Percentiles rank a stretch among this genome's conserved stretches.
These are phyloP conservation scores for Aegilops longissima DNA, from an alignment of 176 grass and related monocot species.

Conservation along the genomic window DNA sequence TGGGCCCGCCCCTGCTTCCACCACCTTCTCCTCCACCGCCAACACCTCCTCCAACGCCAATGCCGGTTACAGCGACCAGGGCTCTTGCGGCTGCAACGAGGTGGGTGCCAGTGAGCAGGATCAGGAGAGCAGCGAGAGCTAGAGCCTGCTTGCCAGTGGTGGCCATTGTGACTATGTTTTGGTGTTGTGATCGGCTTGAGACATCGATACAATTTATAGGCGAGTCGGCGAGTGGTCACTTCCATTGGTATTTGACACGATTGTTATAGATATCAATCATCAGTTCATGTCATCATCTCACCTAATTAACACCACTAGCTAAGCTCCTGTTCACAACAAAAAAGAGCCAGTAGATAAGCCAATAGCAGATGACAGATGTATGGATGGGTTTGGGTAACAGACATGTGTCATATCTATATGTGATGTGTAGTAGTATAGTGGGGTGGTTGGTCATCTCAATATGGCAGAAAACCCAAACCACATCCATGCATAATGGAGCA, in stretches of 20 bases:
- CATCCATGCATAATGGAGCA: constrained; percentile 15
- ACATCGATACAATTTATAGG: not conserved
- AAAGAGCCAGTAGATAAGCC: not conserved
- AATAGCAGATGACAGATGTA: not conserved
- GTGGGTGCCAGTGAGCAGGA: not conserved
- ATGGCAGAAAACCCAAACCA: not conserved
- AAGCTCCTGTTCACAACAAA: not conserved
- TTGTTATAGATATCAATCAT: not conserved
- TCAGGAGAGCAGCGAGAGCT: not conserved
- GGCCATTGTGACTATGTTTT: not conserved
- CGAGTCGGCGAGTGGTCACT: not conserved
- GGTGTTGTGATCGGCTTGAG: not conserved
- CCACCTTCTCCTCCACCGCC: not conserved
- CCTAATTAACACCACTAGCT: not conserved
- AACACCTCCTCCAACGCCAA: not conserved
- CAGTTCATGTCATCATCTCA: not conserved
- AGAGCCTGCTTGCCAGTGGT: not conserved
- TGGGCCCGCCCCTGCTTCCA: not conserved
- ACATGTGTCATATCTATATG: not conserved
- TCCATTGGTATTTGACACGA: not conserved
- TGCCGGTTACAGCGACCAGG: not conserved
- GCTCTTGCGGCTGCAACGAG: not conserved
- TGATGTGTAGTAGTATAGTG: not conserved
- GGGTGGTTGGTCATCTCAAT: not conserved
- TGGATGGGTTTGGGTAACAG: not conserved